These are phyloP conservation scores for Ensete glaucum DNA, from an alignment of 176 grass and related monocot genomes.

Conservation along the genomic window DNA sequence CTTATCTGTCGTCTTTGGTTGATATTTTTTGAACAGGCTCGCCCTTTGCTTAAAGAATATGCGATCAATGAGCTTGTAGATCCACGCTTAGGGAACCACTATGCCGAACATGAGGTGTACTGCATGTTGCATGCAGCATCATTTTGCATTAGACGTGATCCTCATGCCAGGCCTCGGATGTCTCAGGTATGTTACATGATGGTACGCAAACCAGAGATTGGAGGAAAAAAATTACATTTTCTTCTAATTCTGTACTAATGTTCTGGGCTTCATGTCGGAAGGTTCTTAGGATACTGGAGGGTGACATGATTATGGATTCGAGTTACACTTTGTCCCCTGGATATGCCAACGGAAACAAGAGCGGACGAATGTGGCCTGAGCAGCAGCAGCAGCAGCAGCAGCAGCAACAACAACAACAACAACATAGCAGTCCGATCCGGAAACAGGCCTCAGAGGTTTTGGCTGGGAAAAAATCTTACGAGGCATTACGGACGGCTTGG, in stretches of 20 bases:
- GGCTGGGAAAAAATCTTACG: not conserved
- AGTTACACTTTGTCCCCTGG: constrained; percentile 47
- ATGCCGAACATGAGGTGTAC: constrained; percentile 62
- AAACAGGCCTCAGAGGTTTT: not conserved
- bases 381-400: constrained; percentile 41
- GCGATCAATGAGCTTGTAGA: not conserved
- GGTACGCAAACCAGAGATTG: not conserved
- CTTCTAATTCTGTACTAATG: not conserved
- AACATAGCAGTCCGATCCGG: constrained; percentile 28
- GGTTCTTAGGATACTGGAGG: constrained; percentile 95
- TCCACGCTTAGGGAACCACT: constrained; percentile 25
- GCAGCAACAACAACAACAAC: constrained; percentile 26
- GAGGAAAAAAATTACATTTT: not conserved
- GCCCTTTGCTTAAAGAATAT: constrained; percentile 10
- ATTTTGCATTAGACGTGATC: constrained; percentile 80
- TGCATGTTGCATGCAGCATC: constrained; percentile 95
- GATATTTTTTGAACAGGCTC: not conserved
- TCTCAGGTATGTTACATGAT: constrained; percentile 39
- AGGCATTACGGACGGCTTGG: not conserved
- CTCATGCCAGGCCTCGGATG: constrained; percentile 94
- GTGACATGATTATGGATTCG: constrained; percentile 73
- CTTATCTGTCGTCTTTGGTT: not conserved
- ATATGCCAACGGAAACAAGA: constrained; percentile 61
- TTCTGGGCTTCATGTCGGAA: not conserved
- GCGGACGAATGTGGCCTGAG: constrained; percentile 49